Evolutionary conservation across 352 stramenopile genomes (phyloP), one percentile per base, ranked within the genome.

Genomic region (Phytophthora idaei): DNA sequence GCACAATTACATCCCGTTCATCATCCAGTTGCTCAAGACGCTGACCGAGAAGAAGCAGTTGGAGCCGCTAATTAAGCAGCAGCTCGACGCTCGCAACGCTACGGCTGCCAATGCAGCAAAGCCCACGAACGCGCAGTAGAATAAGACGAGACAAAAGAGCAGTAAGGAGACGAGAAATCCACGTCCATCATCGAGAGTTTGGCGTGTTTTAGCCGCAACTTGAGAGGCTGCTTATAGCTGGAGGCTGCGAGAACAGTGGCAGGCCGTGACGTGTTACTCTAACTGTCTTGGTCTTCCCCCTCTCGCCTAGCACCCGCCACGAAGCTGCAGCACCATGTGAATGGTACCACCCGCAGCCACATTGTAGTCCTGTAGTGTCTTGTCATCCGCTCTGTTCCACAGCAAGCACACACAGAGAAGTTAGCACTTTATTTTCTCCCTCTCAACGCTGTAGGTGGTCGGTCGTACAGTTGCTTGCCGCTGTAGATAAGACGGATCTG

Each of bases 241-340:
- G 32, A 53, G 34, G 39, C 34, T 36, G 44, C 31, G n/a, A 42
- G 58, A 15, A 27, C 6, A 34, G 48, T 17, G 34, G 48, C 51
- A 56, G 57, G 14, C 21, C 42, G 37, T 12, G 29, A 61, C 64
- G 34, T 68, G 57, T 76, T 67, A 66, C 54, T 76, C 64, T 76
- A 70, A 73, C 55, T 69, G 59, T 56, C 17, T 58, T 36, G 11
- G 34, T 14, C 32, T 57, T 49, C 44, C 14, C 28, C 11, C 52
- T 5, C 54, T 60, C 42, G 11, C n/a, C 69, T 89, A 92, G 72
- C 69, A 85, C 17, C 97, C 96, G 42, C 97, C 97, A 73, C 97
- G 93, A 68, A 99, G 84, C 80, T 99, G 97, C 62, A 99, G 85
- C 17, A 99, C 97, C 97, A 99, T 99, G 83, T 99, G 97, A 81